Evolutionary conservation across 352 stramenopile genomes (phyloP).

Genomic region (Phytophthora pisi): DNA sequence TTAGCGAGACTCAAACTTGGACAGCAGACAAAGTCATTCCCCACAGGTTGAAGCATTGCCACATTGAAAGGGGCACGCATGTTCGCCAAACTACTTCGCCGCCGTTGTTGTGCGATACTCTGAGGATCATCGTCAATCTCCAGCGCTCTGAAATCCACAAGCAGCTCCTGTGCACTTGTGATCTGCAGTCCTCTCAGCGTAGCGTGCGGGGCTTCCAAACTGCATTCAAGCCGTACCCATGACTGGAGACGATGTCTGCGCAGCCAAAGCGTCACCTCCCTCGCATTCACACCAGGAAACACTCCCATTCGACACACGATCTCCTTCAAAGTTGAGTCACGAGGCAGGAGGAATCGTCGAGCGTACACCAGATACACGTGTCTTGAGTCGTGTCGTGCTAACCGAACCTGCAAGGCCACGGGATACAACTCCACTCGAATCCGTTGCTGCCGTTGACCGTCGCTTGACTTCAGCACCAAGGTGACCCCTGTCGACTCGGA

Average conservation of each 20-base stretch:
- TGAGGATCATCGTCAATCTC: conserved; percentile 36
- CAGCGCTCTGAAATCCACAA: conserved; percentile 70
- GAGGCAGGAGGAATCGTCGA: conserved; percentile 48
- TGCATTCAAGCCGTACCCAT: conserved; percentile 67
- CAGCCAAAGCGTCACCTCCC: conserved; percentile 69
- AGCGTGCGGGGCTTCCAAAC: conserved; percentile 43
- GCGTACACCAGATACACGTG: conserved; percentile 68
- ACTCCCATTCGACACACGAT: conserved; percentile 63
- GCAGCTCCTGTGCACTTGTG: conserved; percentile 57
- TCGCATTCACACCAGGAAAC: conserved; percentile 53
- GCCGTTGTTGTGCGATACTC: conserved; percentile 32
- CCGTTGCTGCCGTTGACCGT: conserved; percentile 19
- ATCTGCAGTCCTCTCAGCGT: conserved; percentile 52
- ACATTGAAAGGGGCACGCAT: conserved; percentile 42
- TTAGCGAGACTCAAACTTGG: conserved; percentile 33
- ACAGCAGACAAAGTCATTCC: conserved; percentile 70
- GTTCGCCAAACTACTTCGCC: conserved; percentile 26
- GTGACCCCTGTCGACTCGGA: background rate
- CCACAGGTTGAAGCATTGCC: conserved; percentile 53
- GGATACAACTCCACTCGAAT: conserved; percentile 62
- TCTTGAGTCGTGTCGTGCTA: conserved; percentile 60
- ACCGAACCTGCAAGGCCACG: conserved; percentile 54
- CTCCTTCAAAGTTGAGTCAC: conserved; percentile 53
- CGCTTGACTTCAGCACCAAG: background rate
- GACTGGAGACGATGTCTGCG: conserved; percentile 58